These are phyloP conservation scores for Aquilaria malaccensis DNA, from an alignment of 345 rosid species.

Conservation along the genomic window DNA sequence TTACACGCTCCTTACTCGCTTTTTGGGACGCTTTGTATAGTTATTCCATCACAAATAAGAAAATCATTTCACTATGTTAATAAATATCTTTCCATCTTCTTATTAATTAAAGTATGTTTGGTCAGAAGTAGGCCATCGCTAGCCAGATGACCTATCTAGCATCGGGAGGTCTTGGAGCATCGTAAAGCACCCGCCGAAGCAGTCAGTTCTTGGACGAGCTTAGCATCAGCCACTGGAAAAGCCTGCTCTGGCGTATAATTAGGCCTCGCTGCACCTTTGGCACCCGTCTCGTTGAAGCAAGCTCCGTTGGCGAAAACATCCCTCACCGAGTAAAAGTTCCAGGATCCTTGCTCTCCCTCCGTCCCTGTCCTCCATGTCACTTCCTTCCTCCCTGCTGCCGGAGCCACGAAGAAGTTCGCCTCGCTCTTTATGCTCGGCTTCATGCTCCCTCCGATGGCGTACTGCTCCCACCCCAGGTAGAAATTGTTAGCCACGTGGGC, in stretches of 20 bases:
- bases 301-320: slow-evolving; percentile 61
- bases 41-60: no score
- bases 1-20: no score
- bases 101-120: no score
- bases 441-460: slow-evolving; percentile 85
- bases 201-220: slow-evolving; percentile 34
- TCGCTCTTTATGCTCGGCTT: slow-evolving; percentile 73
- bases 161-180: slow-evolving; percentile 27
- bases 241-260: slow-evolving; percentile 30
- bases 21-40: no score
- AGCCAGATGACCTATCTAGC: slow-evolving; percentile 8
- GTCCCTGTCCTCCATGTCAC: slow-evolving; percentile 50
- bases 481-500: slow-evolving; percentile 72
- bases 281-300: slow-evolving; percentile 34
- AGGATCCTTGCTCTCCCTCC: slow-evolving; percentile 19
- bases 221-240: slow-evolving; percentile 44
- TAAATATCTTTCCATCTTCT: no score
- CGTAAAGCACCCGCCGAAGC: slow-evolving; percentile 43
- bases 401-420: slow-evolving; percentile 64
- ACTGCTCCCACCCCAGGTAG: slow-evolving; percentile 74
- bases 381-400: slow-evolving; percentile 40
- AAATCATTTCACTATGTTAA: no score
- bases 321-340: slow-evolving; percentile 55
- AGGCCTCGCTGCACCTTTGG: slow-evolving; percentile 43
- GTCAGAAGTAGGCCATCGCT: no score